A percentile compares a stretch with the other conserved stretches of the same genome.
These are phyloP conservation scores for Pythium myriotylum DNA, from an alignment of 352 stramenopile species.

Conservation along the genomic window DNA sequence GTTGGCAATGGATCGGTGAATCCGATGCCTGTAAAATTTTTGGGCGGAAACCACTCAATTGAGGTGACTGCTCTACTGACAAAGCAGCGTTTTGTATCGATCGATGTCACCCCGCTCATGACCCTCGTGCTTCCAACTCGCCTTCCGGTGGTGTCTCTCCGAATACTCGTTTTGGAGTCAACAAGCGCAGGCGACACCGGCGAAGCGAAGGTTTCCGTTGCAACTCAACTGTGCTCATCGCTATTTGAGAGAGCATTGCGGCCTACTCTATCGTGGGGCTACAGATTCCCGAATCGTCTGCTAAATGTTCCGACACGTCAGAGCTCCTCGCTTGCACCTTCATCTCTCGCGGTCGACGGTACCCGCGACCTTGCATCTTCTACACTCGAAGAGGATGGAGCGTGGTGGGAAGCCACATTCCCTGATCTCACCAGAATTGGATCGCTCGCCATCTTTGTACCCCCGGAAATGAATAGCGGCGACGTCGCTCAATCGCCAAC, in stretches of 20 bases:
- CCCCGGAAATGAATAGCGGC: slow-evolving; percentile 29
- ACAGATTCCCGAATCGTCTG: slow-evolving; percentile 53
- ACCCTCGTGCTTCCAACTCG: slow-evolving; percentile 38
- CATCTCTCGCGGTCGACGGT: slow-evolving; percentile 24
- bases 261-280: slow-evolving; percentile 45
- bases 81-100: slow-evolving; percentile 45
- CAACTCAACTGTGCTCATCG: slow-evolving; percentile 67
- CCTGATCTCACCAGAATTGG: slow-evolving; percentile 43
- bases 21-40: slow-evolving; percentile 15
- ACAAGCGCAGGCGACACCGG: slow-evolving; percentile 19
- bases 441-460: slow-evolving; percentile 55
- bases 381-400: slow-evolving; percentile 37
- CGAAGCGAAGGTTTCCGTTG: slow-evolving; percentile 12
- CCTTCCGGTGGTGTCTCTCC: slow-evolving; percentile 47
- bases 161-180: slow-evolving; percentile 51
- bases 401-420: slow-evolving; percentile 66
- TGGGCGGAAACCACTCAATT: slow-evolving; percentile 32
- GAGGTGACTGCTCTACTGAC: slow-evolving; percentile 44
- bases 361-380: background rate
- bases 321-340: slow-evolving; percentile 37
- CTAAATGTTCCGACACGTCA: slow-evolving; percentile 28
- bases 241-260: slow-evolving; percentile 57
- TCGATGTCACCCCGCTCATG: slow-evolving; percentile 59
- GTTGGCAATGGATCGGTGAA: slow-evolving; percentile 26
- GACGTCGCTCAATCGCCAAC: slow-evolving; percentile 4